Percentiles rank a stretch among this genome's conserved stretches.
Conservation (phyloP, 345 rosid genomes). For the Turritis glabra region DNA sequence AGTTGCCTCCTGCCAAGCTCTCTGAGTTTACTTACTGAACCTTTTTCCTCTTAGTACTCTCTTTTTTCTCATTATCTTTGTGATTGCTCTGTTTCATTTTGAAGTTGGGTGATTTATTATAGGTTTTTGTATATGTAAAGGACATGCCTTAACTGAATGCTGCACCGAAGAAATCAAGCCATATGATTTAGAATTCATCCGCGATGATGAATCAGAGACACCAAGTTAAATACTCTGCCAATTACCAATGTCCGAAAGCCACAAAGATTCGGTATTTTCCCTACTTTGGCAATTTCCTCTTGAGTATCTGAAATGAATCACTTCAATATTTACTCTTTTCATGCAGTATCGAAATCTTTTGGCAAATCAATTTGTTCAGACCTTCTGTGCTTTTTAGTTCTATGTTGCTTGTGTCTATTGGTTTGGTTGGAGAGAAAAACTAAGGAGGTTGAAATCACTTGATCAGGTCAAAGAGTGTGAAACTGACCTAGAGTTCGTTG, state of each 20-base stretch:
- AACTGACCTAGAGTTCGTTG: not conserved
- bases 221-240: not conserved
- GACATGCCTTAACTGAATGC: not conserved
- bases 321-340: not conserved
- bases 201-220: not conserved
- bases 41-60: not conserved
- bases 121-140: constrained; percentile 1
- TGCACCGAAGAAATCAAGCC: not conserved
- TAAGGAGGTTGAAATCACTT: not conserved
- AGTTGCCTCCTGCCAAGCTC: not conserved
- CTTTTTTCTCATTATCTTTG: not conserved
- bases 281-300: not conserved
- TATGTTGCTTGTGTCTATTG: not conserved
- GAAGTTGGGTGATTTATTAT: not conserved
- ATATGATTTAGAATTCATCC: not conserved
- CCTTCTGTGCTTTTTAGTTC: not conserved
- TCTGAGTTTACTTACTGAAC: not conserved
- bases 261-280: not conserved
- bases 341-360: not conserved
- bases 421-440: not conserved
- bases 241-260: not conserved
- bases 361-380: not conserved
- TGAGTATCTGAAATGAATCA: constrained; percentile 11
- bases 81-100: not conserved
- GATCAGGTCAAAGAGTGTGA: not conserved